Base-by-base conservation (phyloP, 352 stramenopile genomes). In the Phytophthora agathidicida region DNA sequence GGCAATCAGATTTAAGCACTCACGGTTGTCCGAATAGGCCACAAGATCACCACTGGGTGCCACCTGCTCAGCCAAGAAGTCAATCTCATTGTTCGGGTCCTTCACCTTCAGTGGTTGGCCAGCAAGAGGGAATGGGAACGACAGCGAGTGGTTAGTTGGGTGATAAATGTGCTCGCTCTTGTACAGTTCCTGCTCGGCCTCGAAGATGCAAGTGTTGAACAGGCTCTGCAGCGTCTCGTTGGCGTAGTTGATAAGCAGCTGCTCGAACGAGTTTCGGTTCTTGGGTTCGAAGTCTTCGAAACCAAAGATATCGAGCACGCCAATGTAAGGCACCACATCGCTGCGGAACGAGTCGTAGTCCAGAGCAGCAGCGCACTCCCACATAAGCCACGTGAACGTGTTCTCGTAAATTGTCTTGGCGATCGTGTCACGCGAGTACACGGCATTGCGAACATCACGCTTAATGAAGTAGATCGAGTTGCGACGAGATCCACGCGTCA, bases 181-280 rank as follows among this genome's bases (percentile, higher is more conserved):
- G 71, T 95, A 96, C 26, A 92, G 67, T 44, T 88, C 83, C 65
- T 96, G 85, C 47, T 96, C 88, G 0, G 87, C 73, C 33, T 93
- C 85, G 31, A 96, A 96, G 36, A 94, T 88, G 51, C 90, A 92
- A 7, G 85, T 60, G 57, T 97, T 97, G 65, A 97, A 97, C 1
- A 94, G 72, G 50, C 80, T 89, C 63, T 97, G 91, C 14, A 97
- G 69, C 41, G 86, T 89, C 51, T 97, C 91, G 63, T 97, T 97
- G 23, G 88, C 86, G 71, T 96, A 97, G 72, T 97, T 97, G 73
- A 97, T 97, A 17, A 94, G 75, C 26, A 97, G 46, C 60, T 97
- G 91, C 67, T 97, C 91, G 43, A 97, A 96, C 37, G 79, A 94
- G 71, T 97, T 97, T 47, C 75, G 81, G 58, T 92, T 92, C 65